Percentiles rank a stretch among this genome's conserved stretches.
Conservation (phyloP, 768 basidiomycete genomes). For the Exidia glandulosa region DNA sequence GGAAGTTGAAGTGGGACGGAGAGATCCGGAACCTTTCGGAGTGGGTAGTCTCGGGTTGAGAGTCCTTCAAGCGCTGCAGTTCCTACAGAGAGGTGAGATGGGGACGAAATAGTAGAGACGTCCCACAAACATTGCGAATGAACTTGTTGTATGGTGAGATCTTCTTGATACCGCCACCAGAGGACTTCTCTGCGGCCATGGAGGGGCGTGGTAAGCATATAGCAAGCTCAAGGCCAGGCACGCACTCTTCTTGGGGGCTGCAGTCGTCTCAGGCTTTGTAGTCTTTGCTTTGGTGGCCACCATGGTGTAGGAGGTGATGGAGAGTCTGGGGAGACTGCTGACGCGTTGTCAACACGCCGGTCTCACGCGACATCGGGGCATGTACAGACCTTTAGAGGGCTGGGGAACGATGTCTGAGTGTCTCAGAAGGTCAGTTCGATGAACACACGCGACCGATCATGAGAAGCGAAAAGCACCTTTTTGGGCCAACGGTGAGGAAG, state of each 20-base stretch:
- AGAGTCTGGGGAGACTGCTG: neutral
- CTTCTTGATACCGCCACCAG: neutral
- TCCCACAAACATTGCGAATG: neutral
- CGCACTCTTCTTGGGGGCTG: neutral
- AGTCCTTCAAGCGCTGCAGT: neutral
- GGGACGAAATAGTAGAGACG: neutral
- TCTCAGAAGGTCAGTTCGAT: neutral
- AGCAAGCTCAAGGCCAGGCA: neutral
- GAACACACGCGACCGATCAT: neutral
- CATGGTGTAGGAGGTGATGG: neutral
- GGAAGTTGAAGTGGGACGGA: neutral
- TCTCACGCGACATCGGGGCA: neutral
- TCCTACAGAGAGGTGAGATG: neutral
- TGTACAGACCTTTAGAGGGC: neutral
- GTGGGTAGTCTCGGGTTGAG: neutral
- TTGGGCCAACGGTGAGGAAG: neutral
- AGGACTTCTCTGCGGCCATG: neutral
- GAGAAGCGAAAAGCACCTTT: neutral
- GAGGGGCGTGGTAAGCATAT: no score
- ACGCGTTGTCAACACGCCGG: neutral
- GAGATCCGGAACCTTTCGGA: neutral
- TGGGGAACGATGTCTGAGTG: neutral
- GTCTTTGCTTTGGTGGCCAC: neutral
- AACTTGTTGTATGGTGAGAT: neutral
- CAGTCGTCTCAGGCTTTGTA: neutral